Base-by-base conservation (phyloP, 2,329 filamentous ascomycete species). In the Colletotrichum liriopes region DNA sequence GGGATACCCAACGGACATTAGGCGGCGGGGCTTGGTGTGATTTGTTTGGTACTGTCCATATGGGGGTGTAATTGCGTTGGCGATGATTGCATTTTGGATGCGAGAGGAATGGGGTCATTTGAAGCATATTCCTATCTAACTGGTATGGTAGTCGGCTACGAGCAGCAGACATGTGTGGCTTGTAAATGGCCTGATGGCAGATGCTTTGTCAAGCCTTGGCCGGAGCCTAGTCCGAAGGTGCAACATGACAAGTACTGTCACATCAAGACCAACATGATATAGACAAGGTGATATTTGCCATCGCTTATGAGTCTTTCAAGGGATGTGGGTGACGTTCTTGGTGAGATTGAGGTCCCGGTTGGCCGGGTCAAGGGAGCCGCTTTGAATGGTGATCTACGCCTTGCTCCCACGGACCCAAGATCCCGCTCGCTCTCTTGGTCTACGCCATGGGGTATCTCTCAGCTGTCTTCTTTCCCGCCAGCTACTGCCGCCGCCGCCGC, bases 1-100 rank as follows among this genome's bases (percentile, higher is more conserved):
- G 67, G 67, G 62, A 71, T 73, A 66, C 67, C 71, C 71, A 71
- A 71, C 32, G 60, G 61, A 62, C 67, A 65, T 47, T 41, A 26
- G 65, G 69, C 32, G 67, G 71, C 67, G 23, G 41, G 67, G 41
- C 51, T 66, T 71, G 71, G 65, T 43, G 52, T 49, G 61, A 61
- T 69, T 69, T 60, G 59, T 47, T 26, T 29, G 55, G 12, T n/a
- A 45, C 23, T 65, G 67, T 55, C 55, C 61, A 60, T 51, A 65
- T 6, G 49, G 49, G 23, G 14, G 26, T 65, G 49, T 71, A 62
- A 62, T 61, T 56, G 47, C 29, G 67, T 66, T 54, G 67, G 56
- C 18, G 43, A 71, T 23, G 16, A 39, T 29, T 64, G 54, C 65
- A 63, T 71, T 60, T 64, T 37, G 65, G 56, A 58, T 67, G 65